A percentile compares a stretch with the other conserved stretches of the same genome.
These are phyloP conservation scores for Eremomyces bilateralis DNA, from an alignment of 495 filamentous ascomycete species.

Conservation along the genomic window DNA sequence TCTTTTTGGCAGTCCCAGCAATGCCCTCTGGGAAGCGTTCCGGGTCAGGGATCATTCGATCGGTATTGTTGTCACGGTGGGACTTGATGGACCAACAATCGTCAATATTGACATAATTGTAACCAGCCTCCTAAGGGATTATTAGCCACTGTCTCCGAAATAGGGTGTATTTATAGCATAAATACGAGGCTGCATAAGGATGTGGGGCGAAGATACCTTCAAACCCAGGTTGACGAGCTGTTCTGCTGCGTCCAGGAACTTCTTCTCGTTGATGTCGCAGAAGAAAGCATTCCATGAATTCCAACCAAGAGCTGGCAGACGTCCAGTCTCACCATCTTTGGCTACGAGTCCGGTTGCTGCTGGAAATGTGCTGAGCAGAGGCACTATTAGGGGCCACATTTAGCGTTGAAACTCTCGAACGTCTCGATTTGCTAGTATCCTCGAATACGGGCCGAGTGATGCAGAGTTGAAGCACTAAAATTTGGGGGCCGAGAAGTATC, in stretches of 20 bases:
- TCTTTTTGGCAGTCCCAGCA: conserved; percentile 12
- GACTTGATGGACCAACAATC: conserved; percentile 38
- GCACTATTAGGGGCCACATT: too few relatives aligned
- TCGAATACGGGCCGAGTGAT: too few relatives aligned
- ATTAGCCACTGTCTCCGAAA: too few relatives aligned
- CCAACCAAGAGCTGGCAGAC: not conserved
- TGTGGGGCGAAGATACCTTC: too few relatives aligned
- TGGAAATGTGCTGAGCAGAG: too few relatives aligned
- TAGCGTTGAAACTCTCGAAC: too few relatives aligned
- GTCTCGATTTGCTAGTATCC: too few relatives aligned
- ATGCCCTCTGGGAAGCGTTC: conserved; percentile 18
- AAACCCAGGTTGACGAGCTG: conserved; percentile 12
- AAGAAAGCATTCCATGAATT: not conserved
- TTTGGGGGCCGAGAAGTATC: too few relatives aligned
- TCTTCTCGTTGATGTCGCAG: not conserved
- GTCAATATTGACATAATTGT: conserved; percentile 41
- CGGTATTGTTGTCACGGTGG: conserved; percentile 11
- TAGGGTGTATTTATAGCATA: conserved; percentile 15
- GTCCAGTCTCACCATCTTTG: conserved; percentile 7
- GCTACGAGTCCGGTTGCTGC: too few relatives aligned
- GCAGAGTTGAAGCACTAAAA: too few relatives aligned
- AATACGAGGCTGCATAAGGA: too few relatives aligned
- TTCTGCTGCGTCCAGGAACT: conserved; percentile 4
- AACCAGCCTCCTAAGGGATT: conserved; percentile 45
- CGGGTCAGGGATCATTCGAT: conserved; percentile 11